Evolutionary conservation across 2,329 filamentous ascomycete genomes (phyloP), one percentile per base, ranked within the genome.

Genomic region (Penicillium oxalicum): DNA sequence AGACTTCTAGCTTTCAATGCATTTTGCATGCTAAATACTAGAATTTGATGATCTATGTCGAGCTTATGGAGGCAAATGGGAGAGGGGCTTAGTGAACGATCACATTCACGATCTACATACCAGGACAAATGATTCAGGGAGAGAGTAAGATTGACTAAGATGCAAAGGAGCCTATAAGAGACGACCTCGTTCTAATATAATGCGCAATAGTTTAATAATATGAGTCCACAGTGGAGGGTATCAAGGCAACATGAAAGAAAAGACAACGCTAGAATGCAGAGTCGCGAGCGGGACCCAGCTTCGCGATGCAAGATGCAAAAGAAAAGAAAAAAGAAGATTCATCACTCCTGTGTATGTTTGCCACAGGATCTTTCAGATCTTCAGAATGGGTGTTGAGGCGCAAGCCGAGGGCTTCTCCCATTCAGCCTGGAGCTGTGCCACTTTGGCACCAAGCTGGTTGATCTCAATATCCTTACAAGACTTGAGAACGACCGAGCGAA

Each of bases 401-500:
- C 52, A 55, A 24, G 49, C 26, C 1, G 43, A 28, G 44, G 58
- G 47, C 37, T 58, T 55, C 9, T 61, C 59, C 57, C 52, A 62
- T 9, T 59, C 63, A 25, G 61, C 53, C 43, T 62, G 62, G 43
- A 68, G 44, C 35, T 59, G 52, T 36, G 54, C 50, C 32, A 66
- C 66, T 52, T 61, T 69, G 9, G 58, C 49, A n/a, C 56, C 60
- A 29, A 71, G 66, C 5, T 70, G 65, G 47, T 63, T 67, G 13
- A 62, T 57, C 13, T 64, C 68, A 38, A 70, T 61, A 44, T 68
- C 61, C 29, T 57, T 60, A 38, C 61, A 67, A n/a, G 69, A 70
- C 52, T 70, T 72, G 49, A 77, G 65, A 37, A 77, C 72, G 11
- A 77, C 66, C 4, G 72, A 73, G 48, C 71, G 71, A 44, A 71